Base-by-base conservation (phyloP, 768 basidiomycete genomes). In the Dacryopinax primogenitus region DNA sequence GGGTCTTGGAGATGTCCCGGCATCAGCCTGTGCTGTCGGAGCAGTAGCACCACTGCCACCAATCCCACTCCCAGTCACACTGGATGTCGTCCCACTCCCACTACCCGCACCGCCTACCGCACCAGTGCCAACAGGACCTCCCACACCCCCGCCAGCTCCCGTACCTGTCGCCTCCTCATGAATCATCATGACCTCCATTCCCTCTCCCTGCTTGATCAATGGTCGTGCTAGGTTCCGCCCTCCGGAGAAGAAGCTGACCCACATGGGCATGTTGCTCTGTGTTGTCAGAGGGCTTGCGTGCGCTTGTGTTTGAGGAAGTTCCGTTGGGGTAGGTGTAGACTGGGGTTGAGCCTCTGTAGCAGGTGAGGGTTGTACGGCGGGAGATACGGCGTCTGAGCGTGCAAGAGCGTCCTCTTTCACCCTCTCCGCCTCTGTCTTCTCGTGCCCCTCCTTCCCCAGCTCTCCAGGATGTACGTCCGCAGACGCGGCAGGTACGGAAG, bases 181-280 rank as follows among this genome's bases (percentile, higher is more conserved):
- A 33, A 92, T 74, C 61, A 86, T 82, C 89, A 91, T 92, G 1
- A 91, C 81, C 73, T 92, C 90, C 78, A 85, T 82, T 21, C 82
- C 84, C 69, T 82, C 77, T 69, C 82, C 82, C 63, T 85, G 76
- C 73, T 85, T 89, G 64, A 81, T 76, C 13, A 80, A 67, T 45
- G 84, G 71, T 15, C 80, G 74, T 47, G 72, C 65, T 47, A 61
- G 63, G 64, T 68, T 63, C 30, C 69, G 34, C 61, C 73, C 76
- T n/a, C 32, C 45, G 26, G 81, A 75, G 69, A 85, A 81, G 70
- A 85, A 83, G 3, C 81, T 80, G 69, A 81, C 71, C 84, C 84
- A 92, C 1, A 84, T 81, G 3, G 80, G 78, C 1, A 77, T 77
- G 67, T 85, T 79, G 1, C 76, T 70, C 11, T 78, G 71, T 3